Conservation (phyloP, 176 grass and related monocot genomes). For the Oryza meyeriana region DNA sequence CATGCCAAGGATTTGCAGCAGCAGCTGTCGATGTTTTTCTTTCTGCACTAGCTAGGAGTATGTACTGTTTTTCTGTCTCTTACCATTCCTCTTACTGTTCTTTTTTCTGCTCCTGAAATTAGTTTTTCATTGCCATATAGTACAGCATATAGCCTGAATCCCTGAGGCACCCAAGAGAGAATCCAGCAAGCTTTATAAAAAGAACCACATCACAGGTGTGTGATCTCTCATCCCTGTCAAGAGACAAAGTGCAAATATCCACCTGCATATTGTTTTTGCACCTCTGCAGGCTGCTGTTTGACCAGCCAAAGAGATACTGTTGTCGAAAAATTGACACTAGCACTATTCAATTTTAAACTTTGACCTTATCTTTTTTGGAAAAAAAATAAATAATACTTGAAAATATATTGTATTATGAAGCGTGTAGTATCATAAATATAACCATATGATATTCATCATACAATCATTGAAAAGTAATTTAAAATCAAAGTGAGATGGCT, state of each 20-base stretch:
- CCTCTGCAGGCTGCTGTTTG: conserved; percentile 46
- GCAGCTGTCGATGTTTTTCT: not conserved
- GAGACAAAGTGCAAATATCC: conserved; percentile 50
- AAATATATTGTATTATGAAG: no score
- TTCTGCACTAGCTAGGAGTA: conserved; percentile 19
- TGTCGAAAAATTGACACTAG: not conserved
- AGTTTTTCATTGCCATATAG: conserved; percentile 31
- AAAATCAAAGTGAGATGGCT: no score
- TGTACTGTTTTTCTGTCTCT: conserved; percentile 28
- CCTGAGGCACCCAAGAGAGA: conserved; percentile 43
- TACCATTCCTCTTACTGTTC: conserved; percentile 18
- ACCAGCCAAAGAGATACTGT: conserved; percentile 42
- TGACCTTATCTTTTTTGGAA: no score
- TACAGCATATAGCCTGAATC: conserved; percentile 46
- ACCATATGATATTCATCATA: no score
- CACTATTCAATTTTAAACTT: no score
- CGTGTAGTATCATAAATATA: no score
- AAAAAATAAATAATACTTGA: no score
- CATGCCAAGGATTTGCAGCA: conserved; percentile 18
- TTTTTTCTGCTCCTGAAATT: not conserved
- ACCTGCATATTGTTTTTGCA: conserved; percentile 48
- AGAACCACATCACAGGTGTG: conserved; percentile 38
- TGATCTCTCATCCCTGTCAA: conserved; percentile 43
- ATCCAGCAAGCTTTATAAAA: conserved; percentile 57
- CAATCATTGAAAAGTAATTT: no score